Evolutionary conservation across 2,329 filamentous ascomycete genomes (phyloP).

Genomic region (Penicillium occitanis): DNA sequence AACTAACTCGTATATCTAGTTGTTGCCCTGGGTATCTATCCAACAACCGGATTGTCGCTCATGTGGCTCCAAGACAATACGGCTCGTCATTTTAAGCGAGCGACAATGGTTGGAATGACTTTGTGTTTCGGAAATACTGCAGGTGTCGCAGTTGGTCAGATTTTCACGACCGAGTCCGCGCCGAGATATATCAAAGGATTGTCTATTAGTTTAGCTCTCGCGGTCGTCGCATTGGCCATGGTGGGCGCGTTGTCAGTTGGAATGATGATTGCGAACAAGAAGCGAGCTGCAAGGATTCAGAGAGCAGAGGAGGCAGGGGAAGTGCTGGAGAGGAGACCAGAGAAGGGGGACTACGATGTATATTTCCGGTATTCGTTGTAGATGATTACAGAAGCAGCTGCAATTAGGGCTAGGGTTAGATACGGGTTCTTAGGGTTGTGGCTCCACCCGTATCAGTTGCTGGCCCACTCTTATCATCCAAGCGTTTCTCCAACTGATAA

Average conservation of each 20-base stretch:
- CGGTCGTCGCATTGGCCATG: conserved; percentile 16
- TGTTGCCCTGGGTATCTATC: conserved; percentile 16
- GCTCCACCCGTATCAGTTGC: not conserved
- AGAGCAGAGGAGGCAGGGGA: conserved; percentile 13
- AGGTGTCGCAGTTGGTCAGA: conserved; percentile 17
- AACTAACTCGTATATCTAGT: conserved; percentile 9
- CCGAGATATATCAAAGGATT: conserved; percentile 15
- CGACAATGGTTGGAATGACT: conserved; percentile 13
- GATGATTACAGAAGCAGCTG: conserved; percentile 2
- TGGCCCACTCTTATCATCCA: conserved; percentile 4
- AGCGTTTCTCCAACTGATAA: conserved; percentile 4
- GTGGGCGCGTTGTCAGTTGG: conserved; percentile 14
- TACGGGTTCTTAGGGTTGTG: not conserved
- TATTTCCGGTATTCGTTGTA: conserved; percentile 15
- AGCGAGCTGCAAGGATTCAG: conserved; percentile 14
- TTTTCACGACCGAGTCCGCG: conserved; percentile 14
- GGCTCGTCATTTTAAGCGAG: conserved; percentile 15
- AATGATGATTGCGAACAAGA: conserved; percentile 16
- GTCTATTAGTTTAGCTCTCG: conserved; percentile 14
- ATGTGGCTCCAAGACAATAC: conserved; percentile 16
- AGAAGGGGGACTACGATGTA: conserved; percentile 15
- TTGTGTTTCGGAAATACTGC: conserved; percentile 14
- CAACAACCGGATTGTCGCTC: conserved; percentile 14
- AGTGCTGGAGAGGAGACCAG: conserved; percentile 10
- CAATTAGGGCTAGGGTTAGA: too few relatives aligned